Percentiles rank a stretch among this genome's conserved stretches.
Conservation (phyloP, 805 yeast species). For the Candida koratica region DNA sequence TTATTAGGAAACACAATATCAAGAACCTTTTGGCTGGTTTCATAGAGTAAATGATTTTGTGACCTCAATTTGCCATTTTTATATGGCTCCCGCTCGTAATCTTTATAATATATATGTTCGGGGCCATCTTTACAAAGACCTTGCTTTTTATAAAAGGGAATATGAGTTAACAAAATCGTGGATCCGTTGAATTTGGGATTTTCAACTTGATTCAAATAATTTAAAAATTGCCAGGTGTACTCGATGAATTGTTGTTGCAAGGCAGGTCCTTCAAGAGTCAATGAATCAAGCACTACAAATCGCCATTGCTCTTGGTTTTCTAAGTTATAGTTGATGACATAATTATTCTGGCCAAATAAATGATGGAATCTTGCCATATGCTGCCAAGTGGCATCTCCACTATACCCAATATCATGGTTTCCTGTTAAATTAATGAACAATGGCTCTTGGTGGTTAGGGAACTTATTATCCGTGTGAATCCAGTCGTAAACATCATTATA, state of each 20-base stretch:
- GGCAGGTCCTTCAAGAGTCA: slow-evolving; percentile 88
- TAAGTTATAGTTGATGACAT: slow-evolving; percentile 64
- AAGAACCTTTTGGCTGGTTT: slow-evolving; percentile 63
- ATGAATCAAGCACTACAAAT: slow-evolving; percentile 79
- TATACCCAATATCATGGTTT: slow-evolving; percentile 93
- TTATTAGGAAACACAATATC: slow-evolving; percentile 64
- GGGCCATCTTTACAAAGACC: slow-evolving; percentile 92
- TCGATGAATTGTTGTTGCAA: slow-evolving; percentile 64
- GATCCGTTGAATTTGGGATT: slow-evolving; percentile 59
- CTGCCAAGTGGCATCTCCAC: slow-evolving; percentile 91
- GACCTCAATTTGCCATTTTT: slow-evolving; percentile 70
- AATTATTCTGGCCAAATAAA: slow-evolving; percentile 83
- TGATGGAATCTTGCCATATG: slow-evolving; percentile 75
- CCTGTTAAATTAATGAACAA: slow-evolving; percentile 83
- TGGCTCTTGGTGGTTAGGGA: slow-evolving; percentile 49
- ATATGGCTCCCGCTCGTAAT: slow-evolving; percentile 57
- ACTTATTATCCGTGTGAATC: slow-evolving; percentile 35
- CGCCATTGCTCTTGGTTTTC: slow-evolving; percentile 75
- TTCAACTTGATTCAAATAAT: slow-evolving; percentile 48
- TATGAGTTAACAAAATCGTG: slow-evolving; percentile 80
- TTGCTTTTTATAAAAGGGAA: slow-evolving; percentile 77
- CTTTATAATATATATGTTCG: slow-evolving; percentile 43
- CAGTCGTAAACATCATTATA: slow-evolving; percentile 65
- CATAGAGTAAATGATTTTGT: slow-evolving; percentile 77
- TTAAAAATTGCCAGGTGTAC: slow-evolving; percentile 71